Conservation (phyloP, 163 green algal genomes). For the Chlorella variabilis region DNA sequence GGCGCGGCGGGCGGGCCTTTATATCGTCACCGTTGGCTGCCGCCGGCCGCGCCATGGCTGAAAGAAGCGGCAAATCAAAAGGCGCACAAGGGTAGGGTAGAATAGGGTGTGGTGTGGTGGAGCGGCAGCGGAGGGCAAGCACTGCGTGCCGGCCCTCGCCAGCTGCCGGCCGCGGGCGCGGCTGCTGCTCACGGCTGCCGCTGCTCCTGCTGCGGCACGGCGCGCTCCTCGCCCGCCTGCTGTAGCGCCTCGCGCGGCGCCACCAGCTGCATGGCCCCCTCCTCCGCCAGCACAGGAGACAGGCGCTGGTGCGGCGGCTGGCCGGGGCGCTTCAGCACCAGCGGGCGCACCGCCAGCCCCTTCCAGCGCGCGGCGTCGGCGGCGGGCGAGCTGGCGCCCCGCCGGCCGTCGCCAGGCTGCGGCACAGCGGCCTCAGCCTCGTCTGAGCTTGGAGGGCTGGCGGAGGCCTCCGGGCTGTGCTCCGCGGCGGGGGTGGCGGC, state of each 20-base stretch:
- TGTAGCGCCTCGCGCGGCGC: neutral
- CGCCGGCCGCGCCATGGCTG: no score
- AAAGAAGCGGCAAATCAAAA: no score
- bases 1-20: no score
- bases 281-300: neutral
- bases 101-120: no score
- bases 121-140: no score
- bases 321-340: slow-evolving; percentile 30
- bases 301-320: slow-evolving; percentile 23
- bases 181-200: neutral
- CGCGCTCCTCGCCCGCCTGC: neutral
- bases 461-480: no score
- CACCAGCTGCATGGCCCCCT: slow-evolving; percentile 6
- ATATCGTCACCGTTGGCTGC: no score
- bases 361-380: neutral
- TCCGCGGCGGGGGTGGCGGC: neutral
- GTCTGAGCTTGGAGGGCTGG: neutral
- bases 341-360: neutral
- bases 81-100: no score
- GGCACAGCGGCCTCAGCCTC: no score
- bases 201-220: slow-evolving; percentile 1
- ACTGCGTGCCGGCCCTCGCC: no score
- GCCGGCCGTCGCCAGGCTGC: no score
- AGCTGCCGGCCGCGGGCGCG: no score
- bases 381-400: neutral